Evolutionary conservation across 2,329 filamentous ascomycete species (phyloP).

Genomic region (Trichoderma hamatum): DNA sequence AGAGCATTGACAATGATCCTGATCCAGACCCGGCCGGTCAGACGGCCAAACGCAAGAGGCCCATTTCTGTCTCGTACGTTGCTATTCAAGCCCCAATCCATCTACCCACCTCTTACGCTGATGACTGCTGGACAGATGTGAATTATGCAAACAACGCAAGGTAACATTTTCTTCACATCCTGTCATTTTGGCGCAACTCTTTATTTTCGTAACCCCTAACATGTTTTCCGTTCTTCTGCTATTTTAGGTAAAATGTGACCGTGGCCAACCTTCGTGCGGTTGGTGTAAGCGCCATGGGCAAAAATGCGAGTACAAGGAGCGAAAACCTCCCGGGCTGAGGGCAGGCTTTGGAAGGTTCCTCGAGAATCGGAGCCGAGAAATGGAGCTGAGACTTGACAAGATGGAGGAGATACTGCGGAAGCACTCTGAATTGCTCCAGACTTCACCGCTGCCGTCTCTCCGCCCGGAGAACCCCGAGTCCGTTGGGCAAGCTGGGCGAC

Average conservation of each 20-base stretch:
- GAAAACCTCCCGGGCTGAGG: conserved; percentile 67
- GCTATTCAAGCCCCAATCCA: neutral
- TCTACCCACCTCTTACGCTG: neutral
- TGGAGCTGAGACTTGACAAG: conserved; percentile 53
- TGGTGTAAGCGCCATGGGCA: conserved; percentile 68
- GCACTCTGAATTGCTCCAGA: conserved; percentile 69
- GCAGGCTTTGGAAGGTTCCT: conserved; percentile 73
- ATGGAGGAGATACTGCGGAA: conserved; percentile 67
- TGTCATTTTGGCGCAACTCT: neutral
- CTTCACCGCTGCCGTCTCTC: conserved; percentile 47
- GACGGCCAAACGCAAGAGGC: conserved; percentile 60
- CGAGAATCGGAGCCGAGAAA: conserved; percentile 58
- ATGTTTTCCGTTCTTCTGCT: neutral
- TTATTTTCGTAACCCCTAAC: conserved; percentile 25
- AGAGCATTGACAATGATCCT: conserved; percentile 53
- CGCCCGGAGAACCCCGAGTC: conserved; percentile 39
- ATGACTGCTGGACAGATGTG: conserved; percentile 57
- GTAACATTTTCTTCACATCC: conserved; percentile 46
- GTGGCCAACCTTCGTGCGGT: conserved; percentile 71
- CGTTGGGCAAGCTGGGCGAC: conserved; percentile 54
- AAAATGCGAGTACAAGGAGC: conserved; percentile 68
- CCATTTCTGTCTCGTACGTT: conserved; percentile 61
- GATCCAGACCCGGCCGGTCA: conserved; percentile 34
- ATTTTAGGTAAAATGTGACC: conserved; percentile 73
- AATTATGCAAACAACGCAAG: conserved; percentile 81